phyloP scores from a whole-genome alignment of 305 asterid genomes.

The Petunia hybrid region DNA sequence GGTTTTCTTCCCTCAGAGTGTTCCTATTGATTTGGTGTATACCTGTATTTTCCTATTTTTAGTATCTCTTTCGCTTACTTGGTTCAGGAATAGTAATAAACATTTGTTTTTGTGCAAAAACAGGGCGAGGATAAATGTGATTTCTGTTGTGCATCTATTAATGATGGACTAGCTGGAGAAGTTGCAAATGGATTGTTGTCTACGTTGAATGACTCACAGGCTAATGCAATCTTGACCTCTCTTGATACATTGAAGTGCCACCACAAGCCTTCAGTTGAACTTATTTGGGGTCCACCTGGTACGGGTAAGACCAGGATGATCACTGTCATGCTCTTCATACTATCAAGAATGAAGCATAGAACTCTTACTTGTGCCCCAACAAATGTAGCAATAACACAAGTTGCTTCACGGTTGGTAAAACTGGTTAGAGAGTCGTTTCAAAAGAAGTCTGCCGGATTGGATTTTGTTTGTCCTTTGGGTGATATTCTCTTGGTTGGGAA shows the following conservation, averaged over 20 bases:
- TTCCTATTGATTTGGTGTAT: background rate
- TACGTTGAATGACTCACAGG: conserved; percentile 58
- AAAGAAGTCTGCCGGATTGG: conserved; percentile 32
- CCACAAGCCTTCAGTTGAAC: conserved; percentile 58
- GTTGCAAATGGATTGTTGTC: conserved; percentile 34
- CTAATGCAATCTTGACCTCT: conserved; percentile 48
- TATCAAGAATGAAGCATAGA: conserved; percentile 51
- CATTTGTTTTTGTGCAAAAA: conserved; percentile 19
- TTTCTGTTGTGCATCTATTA: conserved; percentile 35
- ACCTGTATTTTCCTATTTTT: background rate
- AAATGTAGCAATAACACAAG: conserved; percentile 61
- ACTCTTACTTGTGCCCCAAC: conserved; percentile 72
- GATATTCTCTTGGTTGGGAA: conserved; percentile 66
- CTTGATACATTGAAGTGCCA: conserved; percentile 45
- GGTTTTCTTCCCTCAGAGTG: background rate
- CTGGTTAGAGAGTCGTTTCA: conserved; percentile 47
- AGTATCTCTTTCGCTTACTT: background rate
- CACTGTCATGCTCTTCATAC: conserved; percentile 53
- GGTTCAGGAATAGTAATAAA: background rate
- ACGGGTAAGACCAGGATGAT: conserved; percentile 66
- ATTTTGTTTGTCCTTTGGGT: conserved; percentile 53
- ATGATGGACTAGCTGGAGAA: conserved; percentile 32
- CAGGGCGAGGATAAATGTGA: conserved; percentile 49
- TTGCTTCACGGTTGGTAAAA: conserved; percentile 56
- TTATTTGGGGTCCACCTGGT: conserved; percentile 83